phyloP scores from a whole-genome alignment of 176 grass and related monocot species.

The Oryza glumipatula region DNA sequence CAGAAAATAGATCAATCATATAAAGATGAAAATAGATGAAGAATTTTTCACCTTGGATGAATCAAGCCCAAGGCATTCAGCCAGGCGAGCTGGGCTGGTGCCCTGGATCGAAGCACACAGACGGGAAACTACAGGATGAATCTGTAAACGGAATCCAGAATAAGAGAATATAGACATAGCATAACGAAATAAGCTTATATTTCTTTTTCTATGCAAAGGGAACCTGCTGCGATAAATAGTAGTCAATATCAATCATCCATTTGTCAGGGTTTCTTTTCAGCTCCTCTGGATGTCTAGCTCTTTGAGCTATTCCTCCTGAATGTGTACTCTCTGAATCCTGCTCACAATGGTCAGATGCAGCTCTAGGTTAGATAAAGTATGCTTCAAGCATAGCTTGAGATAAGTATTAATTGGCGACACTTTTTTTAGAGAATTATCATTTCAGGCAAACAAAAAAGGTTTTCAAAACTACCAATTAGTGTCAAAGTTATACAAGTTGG shows the following conservation, averaged over 20 bases:
- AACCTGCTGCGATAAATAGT: constrained; percentile 98
- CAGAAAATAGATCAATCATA: constrained; percentile 7
- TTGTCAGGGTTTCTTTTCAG: constrained; percentile 69
- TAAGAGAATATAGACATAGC: constrained; percentile 13
- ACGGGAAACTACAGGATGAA: constrained; percentile 97
- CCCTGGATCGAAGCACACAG: constrained; percentile 98
- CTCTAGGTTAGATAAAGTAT: constrained; percentile 30
- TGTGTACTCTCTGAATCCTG: constrained; percentile 60
- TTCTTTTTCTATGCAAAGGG: constrained; percentile 19
- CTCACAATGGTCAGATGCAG: constrained; percentile 39
- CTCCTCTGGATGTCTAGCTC: constrained; percentile 95
- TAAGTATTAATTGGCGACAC: neutral
- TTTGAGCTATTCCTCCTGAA: constrained; percentile 86
- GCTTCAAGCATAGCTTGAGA: constrained; percentile 36
- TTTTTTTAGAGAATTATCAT: constrained; percentile 20
- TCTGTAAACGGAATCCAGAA: constrained; percentile 64
- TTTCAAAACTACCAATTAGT: constrained; percentile 5
- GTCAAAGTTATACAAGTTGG: constrained; percentile 23
- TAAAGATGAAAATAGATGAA: constrained; percentile 17
- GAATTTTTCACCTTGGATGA: constrained; percentile 70
- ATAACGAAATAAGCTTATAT: constrained; percentile 18
- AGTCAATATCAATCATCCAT: constrained; percentile 94
- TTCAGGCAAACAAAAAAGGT: neutral
- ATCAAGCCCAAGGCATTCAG: constrained; percentile 98
- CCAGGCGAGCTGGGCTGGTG: constrained; percentile 90